Percentiles rank a stretch among this genome's conserved stretches.
These are phyloP conservation scores for Podila clonocystis DNA, from an alignment of 192 early-diverging fungal genomes.

Conservation along the genomic window DNA sequence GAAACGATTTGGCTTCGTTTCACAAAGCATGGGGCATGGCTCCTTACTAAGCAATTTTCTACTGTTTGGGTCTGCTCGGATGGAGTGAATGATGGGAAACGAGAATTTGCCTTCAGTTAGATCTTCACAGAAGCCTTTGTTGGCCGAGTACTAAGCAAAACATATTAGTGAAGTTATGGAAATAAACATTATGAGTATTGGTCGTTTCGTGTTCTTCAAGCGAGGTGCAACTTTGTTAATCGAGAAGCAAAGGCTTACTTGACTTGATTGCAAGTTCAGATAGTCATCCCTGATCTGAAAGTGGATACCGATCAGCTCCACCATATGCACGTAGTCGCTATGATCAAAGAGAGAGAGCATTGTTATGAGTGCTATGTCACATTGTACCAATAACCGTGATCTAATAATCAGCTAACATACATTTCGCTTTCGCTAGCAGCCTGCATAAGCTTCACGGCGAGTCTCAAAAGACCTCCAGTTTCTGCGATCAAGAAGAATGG, in stretches of 20 bases:
- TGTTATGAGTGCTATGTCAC: too few species aligned
- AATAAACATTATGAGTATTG: too few species aligned
- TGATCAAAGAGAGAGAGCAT: too few species aligned
- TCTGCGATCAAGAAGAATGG: slow-evolving; percentile 59
- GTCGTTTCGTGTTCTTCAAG: too few species aligned
- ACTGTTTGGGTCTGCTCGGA: slow-evolving; percentile 67
- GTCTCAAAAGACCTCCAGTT: slow-evolving; percentile 94
- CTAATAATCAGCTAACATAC: too few species aligned
- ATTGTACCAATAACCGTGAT: too few species aligned
- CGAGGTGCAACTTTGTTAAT: not conserved
- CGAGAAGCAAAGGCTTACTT: slow-evolving; percentile 55
- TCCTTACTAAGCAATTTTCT: slow-evolving; percentile 78
- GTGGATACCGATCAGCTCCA: slow-evolving; percentile 90
- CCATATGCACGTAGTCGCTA: slow-evolving; percentile 83
- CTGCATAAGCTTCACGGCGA: slow-evolving; percentile 97
- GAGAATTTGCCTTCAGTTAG: slow-evolving; percentile 99
- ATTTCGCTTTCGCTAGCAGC: slow-evolving; percentile 59
- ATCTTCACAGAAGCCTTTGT: slow-evolving; percentile 99
- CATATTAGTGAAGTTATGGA: too few species aligned
- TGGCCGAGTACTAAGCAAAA: slow-evolving; percentile 88
- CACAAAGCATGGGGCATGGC: not conserved
- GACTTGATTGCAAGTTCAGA: slow-evolving; percentile 88
- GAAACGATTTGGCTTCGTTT: not conserved
- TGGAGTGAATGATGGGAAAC: slow-evolving; percentile 92
- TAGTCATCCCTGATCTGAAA: slow-evolving; percentile 99